Conservation (phyloP, 2,329 filamentous ascomycete genomes). For the Talaromyces sp. region DNA sequence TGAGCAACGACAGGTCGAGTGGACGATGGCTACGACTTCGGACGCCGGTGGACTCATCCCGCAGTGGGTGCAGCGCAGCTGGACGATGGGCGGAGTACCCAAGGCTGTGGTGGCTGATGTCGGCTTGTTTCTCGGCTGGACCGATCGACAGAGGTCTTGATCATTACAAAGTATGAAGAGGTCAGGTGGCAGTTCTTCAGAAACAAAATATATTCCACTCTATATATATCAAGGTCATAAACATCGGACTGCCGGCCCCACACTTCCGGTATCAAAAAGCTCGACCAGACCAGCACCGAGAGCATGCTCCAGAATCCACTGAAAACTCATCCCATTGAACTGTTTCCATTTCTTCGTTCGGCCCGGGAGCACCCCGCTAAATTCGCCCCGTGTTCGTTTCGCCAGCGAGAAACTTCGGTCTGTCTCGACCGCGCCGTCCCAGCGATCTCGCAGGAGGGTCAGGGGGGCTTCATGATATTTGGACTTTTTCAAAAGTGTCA, state of each 20-base stretch:
- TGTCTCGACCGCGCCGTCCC: conserved; percentile 56
- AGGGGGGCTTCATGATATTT: conserved; percentile 51
- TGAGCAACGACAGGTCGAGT: conserved; percentile 18
- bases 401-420: conserved; percentile 41
- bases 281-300: conserved; percentile 57
- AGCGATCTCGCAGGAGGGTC: conserved; percentile 53
- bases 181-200: not conserved
- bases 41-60: conserved; percentile 33
- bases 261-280: conserved; percentile 59
- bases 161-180: not conserved
- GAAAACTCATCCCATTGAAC: conserved; percentile 55
- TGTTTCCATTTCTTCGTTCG: conserved; percentile 60
- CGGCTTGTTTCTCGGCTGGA: conserved; percentile 33
- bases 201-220: not conserved
- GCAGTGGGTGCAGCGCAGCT: conserved; percentile 32
- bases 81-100: conserved; percentile 31
- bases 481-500: conserved; percentile 49
- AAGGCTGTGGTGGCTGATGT: conserved; percentile 34
- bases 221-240: conserved; percentile 19
- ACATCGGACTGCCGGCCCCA: conserved; percentile 50
- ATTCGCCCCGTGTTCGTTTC: conserved; percentile 54
- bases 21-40: conserved; percentile 35
- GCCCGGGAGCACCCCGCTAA: conserved; percentile 50
- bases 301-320: conserved; percentile 58
- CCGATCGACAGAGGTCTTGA: conserved; percentile 6